Evolutionary conservation across 148 eudicot genomes (phyloP), one percentile per base, ranked within the genome.

Genomic region (Rhododendron griersonianum): DNA sequence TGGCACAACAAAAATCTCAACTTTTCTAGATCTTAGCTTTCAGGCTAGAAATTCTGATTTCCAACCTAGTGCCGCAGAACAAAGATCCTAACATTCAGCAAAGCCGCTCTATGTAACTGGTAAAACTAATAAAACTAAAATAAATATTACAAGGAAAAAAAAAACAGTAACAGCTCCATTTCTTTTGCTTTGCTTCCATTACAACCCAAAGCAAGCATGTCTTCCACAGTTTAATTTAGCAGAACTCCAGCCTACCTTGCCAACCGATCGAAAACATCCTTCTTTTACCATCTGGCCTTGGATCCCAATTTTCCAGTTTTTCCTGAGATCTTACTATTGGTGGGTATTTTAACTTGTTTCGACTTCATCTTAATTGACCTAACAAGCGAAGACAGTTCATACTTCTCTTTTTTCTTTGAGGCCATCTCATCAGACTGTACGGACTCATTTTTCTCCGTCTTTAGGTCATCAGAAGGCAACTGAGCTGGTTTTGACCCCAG

Each of bases 351-450:
- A 53, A 86, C 83, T 84, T 95, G 91, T 88, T 92, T 91, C 11
- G 98, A 88, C 91, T 94, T 96, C 98, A 92, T 93, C 85, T 94
- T 95, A 28, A 95, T 39, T n/a, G 98, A 95, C 85, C 87, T 93
- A 37, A 96, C 94, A 63, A 94, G 83, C 21, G 93, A 88, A 65
- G 98, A 90, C 55, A 96, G 35, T 90, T 95, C 95, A 18, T 84
- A 89, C 86, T 95, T 93, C 75, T 93, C 98, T 81, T 78, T 92
- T 84, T 71, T 92, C 85, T 86, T 90, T 35, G 86, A 74, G 80
- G 84, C 23, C 85, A 73, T 65, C 44, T 19, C 50, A 78, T 85
- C 85, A 80, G 89, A 48, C 80, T 15, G 74, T 6, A 82, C 33
- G 0, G 78, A 51, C 50, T 90, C 83, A 13, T 84, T 86, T 75